Evolutionary conservation across 2,329 filamentous ascomycete genomes (phyloP), one percentile per base, ranked within the genome.

Genomic region (Arthroderma sp.): DNA sequence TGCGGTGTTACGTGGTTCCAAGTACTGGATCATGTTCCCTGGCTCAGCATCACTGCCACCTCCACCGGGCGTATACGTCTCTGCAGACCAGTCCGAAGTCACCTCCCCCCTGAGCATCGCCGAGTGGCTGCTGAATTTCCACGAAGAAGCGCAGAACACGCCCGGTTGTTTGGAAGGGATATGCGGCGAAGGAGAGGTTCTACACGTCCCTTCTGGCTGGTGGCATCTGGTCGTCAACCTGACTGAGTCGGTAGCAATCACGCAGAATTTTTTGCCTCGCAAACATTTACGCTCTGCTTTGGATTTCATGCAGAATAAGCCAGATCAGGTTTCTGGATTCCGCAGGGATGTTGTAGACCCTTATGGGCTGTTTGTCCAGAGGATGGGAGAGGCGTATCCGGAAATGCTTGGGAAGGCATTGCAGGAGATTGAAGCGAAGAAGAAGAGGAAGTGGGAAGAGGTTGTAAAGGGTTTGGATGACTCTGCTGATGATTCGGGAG

Each of bases 1-100:
- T 68, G 91, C 91, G 0, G 88, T 96, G 13, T 77, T 97, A 28
- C 83, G 86, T 59, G 93, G 91, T 4, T 82, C 85, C 35, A 97
- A 97, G 68, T 97, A 97, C 76, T 97, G 93, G 91, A 91, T 97
- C 70, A 94, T 97, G 89, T 97, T 97, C 67, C 90, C 89, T 0
- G 59, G 59, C 6, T 82, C 82, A 0, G 70, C 76, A 1, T 73
- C 73, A 17, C 68, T 79, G 4, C 81, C 83, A 0, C 78, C 84
- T 2, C 90, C 93, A 5, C 91, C 91, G 0, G 91, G 91, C 2
- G 91, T 97, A 38, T 95, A 86, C 65, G 88, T 96, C 43, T 94
- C 88, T 3, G 79, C 84, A 39, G 93, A 97, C 67, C 86, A 88
- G 67, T 91, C 88, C 67, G 91, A 97, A 72, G 91, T 97, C 54